Evolutionary conservation across 2,329 filamentous ascomycete genomes (phyloP), one percentile per base, ranked within the genome.

Genomic region (Myrmaecium sp.): DNA sequence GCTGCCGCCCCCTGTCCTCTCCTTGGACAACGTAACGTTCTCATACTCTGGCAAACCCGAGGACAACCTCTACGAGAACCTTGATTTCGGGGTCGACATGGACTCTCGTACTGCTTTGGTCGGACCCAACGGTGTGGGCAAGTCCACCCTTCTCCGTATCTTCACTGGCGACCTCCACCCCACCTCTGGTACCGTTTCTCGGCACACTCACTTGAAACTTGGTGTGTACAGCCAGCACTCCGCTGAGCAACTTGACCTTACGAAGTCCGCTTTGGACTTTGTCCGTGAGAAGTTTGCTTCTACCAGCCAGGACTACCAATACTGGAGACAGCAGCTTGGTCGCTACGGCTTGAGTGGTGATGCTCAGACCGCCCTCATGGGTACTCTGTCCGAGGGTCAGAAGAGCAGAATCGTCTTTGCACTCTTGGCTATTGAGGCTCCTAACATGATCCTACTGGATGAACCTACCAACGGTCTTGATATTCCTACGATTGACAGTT

Each of bases 381-480:
- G 89, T 36, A 98, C 89, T 10, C 65, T 98, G 40, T 95, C 89
- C 35, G 89, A 98, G 52, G 89, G 89, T 29, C 89, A 98, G 61
- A 92, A 92, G 71, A 84, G 75, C 48, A 79, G 91, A 69, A 94
- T 98, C 48, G 89, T 98, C 21, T 98, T 98, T 52, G 89, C 89
- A 21, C 66, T 98, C 42, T 64, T 98, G 38, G 89, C 89, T 38
- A 94, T 98, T 39, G 89, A 98, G 44, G 63, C 74, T 15, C 89
- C 89, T 42, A 98, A 98, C 68, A 98, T 98, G 89, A 60, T 98
- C 43, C 59, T 98, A 41, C 72, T 98, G 30, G 89, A 98, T 62
- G 89, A 98, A 64, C 91, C 89, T 55, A 98, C 89, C 52, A 98
- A 98, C 74, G 89, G 89, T 69, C 66, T 98, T 36, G 89, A 98